Base-by-base conservation (phyloP, 495 filamentous ascomycete genomes). In the Clavariopsis aquatica region DNA sequence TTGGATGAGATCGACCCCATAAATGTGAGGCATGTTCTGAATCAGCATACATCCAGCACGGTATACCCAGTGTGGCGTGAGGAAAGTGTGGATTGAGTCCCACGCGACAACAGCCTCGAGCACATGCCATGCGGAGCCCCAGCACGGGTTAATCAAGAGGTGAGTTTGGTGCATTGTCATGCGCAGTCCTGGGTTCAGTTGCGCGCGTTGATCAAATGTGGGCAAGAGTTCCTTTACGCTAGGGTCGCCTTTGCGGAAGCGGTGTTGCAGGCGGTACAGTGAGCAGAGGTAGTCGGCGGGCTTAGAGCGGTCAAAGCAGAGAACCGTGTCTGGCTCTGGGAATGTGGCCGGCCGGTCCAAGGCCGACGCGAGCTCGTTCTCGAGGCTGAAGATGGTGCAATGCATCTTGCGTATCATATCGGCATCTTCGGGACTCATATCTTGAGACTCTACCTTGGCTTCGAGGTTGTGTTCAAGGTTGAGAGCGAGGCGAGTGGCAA, bases 211-310 rank as follows among this genome's bases (percentile, higher is more conserved):
- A 24, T 62, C 64, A 4, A 61, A 29, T 17, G 10, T 28, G 0
- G 64, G 64, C 6, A 60, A 38, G 13, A 57, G 23, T 5, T 15
- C 19, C 24, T 49, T 49, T 9, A 62, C 29, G 20, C 57, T n/a
- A 4, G 19, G 7, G 28, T 67, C 64, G 17, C 64, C 64, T 47
- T 67, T 67, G 29, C 64, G 64, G 36, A 57, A 67, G 27, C 57
- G 57, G 52, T 67, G 45, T 53, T 67, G 64, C 12, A 67, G 64
- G n/a, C 58, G 57, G 51, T 67, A 67, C n/a, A 68, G 65, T 13
- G 65, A 68, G 53, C 65, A 68, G 15, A 68, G 47, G 31, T 49
- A 68, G 6, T 63, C 59, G 23, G 52, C 34, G 5, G 60, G 60
- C n/a, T 64, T 49, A 10, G 24, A 15, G n/a, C 3, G 28, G 47